Conservation (phyloP, 1,139 yeast genomes). For the Kazachstania sp. region DNA sequence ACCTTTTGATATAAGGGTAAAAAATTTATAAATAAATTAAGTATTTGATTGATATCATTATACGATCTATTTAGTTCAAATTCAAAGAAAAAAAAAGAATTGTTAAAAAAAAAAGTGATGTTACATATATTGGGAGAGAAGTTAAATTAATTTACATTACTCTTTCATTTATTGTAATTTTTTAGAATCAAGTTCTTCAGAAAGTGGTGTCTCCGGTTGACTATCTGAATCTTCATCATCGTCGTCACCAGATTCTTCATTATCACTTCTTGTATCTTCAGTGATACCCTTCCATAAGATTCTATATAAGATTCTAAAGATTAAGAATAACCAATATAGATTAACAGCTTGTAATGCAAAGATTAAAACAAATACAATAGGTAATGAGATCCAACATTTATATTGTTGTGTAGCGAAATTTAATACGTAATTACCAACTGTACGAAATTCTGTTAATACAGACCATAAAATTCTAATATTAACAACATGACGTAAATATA, state of each 20-base stretch:
- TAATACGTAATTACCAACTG: conserved; percentile 73
- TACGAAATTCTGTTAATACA: conserved; percentile 72
- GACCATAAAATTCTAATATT: conserved; percentile 81
- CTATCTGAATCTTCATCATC: conserved; percentile 1
- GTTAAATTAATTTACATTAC: not conserved
- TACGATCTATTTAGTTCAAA: too few relatives aligned
- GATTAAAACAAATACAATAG: conserved; percentile 71
- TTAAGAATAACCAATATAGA: conserved; percentile 76
- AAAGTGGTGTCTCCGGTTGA: not conserved
- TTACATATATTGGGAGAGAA: too few relatives aligned
- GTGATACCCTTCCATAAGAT: conserved; percentile 45
- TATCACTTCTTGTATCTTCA: conserved; percentile 87
- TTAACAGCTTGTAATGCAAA: conserved; percentile 79
- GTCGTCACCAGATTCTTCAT: conserved; percentile 44
- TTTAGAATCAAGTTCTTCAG: not conserved
- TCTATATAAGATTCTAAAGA: conserved; percentile 68
- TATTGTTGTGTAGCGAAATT: conserved; percentile 88
- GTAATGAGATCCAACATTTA: conserved; percentile 92
- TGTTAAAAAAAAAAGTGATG: too few relatives aligned
- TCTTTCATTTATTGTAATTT: not conserved
- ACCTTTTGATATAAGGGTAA: too few relatives aligned
- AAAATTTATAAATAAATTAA: too few relatives aligned
- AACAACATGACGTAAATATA: conserved; percentile 79
- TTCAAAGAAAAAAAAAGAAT: not conserved
- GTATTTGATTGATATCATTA: too few relatives aligned